These are phyloP conservation scores for Solanum ahanhuiri DNA, from an alignment of 257 asterid species.

Conservation along the genomic window DNA sequence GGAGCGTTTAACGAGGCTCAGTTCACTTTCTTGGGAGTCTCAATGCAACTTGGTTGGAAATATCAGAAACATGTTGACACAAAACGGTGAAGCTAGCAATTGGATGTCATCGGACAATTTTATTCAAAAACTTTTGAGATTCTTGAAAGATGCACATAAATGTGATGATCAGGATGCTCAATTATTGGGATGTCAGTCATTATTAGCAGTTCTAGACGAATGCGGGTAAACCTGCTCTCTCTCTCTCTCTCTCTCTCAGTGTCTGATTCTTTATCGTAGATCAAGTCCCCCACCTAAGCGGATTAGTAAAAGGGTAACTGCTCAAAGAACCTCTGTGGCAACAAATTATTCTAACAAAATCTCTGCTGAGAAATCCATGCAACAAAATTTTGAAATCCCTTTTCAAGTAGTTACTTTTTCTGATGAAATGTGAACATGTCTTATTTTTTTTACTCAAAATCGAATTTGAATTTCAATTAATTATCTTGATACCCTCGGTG, in stretches of 20 bases:
- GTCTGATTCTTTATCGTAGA: background rate
- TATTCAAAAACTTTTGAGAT: conserved; percentile 26
- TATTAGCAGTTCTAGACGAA: conserved; percentile 45
- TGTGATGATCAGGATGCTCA: conserved; percentile 47
- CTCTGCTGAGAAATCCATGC: background rate
- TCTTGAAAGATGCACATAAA: conserved; percentile 52
- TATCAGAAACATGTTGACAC: conserved; percentile 26
- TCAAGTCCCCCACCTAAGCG: background rate
- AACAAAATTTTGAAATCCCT: background rate
- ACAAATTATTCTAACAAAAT: background rate
- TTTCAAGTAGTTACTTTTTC: background rate
- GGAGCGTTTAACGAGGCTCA: conserved; percentile 27
- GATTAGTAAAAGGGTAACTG: background rate
- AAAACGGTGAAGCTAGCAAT: conserved; percentile 18
- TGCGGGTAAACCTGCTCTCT: conserved; percentile 41
- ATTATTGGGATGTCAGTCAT: conserved; percentile 53
- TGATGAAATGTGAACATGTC: background rate
- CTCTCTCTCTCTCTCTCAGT: background rate
- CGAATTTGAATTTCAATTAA: background rate
- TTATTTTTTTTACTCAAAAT: background rate
- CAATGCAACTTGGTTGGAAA: conserved; percentile 40
- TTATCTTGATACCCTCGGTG: background rate
- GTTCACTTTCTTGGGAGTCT: conserved; percentile 62
- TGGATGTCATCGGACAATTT: conserved; percentile 21
- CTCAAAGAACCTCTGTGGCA: background rate